Base-by-base conservation (phyloP, 2,329 filamentous ascomycete genomes). In the Tolypocladium album region DNA sequence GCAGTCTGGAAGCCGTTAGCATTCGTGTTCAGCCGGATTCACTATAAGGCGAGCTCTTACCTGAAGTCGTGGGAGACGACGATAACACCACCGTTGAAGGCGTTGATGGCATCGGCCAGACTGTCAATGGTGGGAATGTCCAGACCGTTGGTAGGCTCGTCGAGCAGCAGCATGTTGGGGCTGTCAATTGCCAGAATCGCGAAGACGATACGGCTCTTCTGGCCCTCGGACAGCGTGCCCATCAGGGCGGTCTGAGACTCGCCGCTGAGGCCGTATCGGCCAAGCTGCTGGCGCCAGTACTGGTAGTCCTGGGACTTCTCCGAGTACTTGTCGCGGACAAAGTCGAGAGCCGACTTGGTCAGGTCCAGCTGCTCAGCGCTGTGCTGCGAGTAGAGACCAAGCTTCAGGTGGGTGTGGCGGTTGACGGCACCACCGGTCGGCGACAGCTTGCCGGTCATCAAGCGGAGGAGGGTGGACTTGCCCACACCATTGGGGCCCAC, bases 11-110 rank as follows among this genome's bases (percentile, higher is more conserved):
- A 7, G 27, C 31, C 50, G 11, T 53, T 53, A 53, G 50, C 20
- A 5, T 20, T 36, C 31, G 8, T 22, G 17, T 53, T 4, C 27
- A 13, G 5, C n/a, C 1, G 2, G 12, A n/a, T n/a, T 13, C 11
- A 13, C n/a, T 20, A 5, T 9, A n/a, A 1, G 3, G 27, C 31
- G 34, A n/a, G 3, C 59, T 70, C 87, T 74, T 85, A 95, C 92
- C 92, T 88, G 85, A 99, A 99, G 77, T 99, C 94, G 89, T 99
- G 94, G 70, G 89, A 95, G 61, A 99, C 94, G 65, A 97, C 93
- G 59, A 97, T 90, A 58, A 97, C 93, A 88, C 95, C 94, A 70
- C 94, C 94, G 66, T 86, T 92, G 76, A 90, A 99, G 62, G 91
- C 88, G 72, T 97, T 96, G 80, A 99, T 99, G 69, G 94, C 94